Evolutionary conservation across 768 basidiomycete species (phyloP).

Genomic region (Fomitopsis serialis): DNA sequence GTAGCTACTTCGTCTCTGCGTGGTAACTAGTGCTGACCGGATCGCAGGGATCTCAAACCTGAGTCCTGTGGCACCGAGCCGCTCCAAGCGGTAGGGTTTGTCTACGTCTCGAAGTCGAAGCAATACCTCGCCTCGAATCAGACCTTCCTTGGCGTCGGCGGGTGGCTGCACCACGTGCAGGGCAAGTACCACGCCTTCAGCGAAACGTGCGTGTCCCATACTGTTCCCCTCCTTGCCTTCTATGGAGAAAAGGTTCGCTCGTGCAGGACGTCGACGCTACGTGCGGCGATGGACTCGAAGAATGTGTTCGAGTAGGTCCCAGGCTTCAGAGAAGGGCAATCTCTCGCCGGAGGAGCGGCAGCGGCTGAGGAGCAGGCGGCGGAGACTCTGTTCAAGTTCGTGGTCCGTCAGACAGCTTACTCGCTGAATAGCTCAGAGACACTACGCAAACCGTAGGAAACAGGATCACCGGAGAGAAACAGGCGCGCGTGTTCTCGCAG

Average conservation of each 20-base stretch:
- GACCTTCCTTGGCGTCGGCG: conserved; percentile 76
- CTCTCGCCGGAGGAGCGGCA: conserved; percentile 73
- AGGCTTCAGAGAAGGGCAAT: conserved; percentile 82
- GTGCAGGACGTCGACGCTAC: conserved; percentile 72
- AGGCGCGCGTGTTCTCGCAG: too few species aligned
- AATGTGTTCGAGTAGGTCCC: conserved; percentile 88
- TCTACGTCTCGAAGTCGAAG: conserved; percentile 78
- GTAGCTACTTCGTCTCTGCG: conserved; percentile 36
- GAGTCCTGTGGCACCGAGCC: conserved; percentile 88
- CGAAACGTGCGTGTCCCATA: conserved; percentile 69
- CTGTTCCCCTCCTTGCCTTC: background rate
- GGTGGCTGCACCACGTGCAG: conserved; percentile 90
- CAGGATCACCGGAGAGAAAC: too few species aligned
- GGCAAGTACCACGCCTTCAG: conserved; percentile 92
- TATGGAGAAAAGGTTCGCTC: conserved; percentile 1
- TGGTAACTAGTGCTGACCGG: background rate
- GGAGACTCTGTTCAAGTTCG: conserved; percentile 84
- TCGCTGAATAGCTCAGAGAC: too few species aligned
- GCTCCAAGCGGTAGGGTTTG: conserved; percentile 80
- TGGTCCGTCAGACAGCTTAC: background rate
- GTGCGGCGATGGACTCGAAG: conserved; percentile 86
- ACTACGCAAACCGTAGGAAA: too few species aligned
- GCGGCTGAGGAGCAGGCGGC: conserved; percentile 87
- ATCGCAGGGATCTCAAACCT: conserved; percentile 64
- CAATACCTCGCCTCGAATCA: conserved; percentile 73